Conservation (phyloP, 345 rosid genomes). For the Salix brachista region DNA sequence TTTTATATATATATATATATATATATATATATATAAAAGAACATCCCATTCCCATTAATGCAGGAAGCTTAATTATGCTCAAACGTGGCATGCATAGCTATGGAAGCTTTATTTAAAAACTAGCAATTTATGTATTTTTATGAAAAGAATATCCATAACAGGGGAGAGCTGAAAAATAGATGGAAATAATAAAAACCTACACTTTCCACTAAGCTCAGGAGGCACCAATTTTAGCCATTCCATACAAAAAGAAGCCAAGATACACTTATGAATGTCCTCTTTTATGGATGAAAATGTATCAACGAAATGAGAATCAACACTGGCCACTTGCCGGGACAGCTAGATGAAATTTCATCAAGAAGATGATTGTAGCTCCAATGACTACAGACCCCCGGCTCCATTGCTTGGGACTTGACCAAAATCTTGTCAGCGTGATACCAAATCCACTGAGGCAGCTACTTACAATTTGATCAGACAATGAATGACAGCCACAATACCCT, state of each 20-base stretch:
- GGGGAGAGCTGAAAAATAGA: neutral
- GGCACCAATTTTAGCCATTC: neutral
- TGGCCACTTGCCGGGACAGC: neutral
- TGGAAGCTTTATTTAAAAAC: neutral
- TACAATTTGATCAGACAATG: neutral
- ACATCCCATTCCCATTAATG: too few relatives aligned
- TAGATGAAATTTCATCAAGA: neutral
- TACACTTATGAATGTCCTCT: neutral
- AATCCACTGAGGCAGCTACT: neutral
- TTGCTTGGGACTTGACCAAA: neutral
- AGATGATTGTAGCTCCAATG: neutral
- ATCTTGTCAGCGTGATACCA: neutral
- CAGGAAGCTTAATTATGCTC: neutral
- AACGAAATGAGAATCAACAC: conserved; percentile 6
- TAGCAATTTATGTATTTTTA: neutral
- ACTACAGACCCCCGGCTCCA: neutral
- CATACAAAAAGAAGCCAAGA: neutral
- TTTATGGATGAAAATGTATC: neutral
- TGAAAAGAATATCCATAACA: neutral
- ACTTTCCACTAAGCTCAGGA: neutral
- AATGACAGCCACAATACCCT: neutral
- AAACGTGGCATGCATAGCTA: neutral
- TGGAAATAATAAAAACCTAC: neutral
- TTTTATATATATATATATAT: too few relatives aligned
- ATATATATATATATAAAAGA: too few relatives aligned